Evolutionary conservation across 768 basidiomycete species (phyloP).

Genomic region (Lactifluus hygrophoroides): DNA sequence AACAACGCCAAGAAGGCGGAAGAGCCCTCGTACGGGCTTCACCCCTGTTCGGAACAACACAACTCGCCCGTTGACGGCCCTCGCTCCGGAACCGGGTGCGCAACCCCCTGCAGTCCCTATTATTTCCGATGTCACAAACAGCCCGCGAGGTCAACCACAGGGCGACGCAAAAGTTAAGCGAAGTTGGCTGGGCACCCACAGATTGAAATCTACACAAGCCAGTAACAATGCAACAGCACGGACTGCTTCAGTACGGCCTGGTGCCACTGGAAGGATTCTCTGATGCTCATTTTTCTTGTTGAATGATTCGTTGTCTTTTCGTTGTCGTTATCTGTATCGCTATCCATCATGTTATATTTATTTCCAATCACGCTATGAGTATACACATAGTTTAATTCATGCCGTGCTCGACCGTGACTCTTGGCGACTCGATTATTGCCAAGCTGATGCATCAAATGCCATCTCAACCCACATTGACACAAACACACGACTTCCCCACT

Average conservation of each 20-base stretch:
- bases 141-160: slow-evolving; percentile 29
- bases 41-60: slow-evolving; percentile 56
- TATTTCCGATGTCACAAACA: slow-evolving; percentile 61
- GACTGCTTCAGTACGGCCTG: slow-evolving; percentile 9
- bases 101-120: slow-evolving; percentile 30
- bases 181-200: slow-evolving; percentile 11
- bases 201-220: slow-evolving; percentile 5
- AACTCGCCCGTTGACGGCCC: slow-evolving; percentile 31
- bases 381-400: not conserved
- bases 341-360: slow-evolving; percentile 17
- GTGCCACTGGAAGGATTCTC: slow-evolving; percentile 4
- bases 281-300: not conserved
- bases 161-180: slow-evolving; percentile 12
- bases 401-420: not conserved
- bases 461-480: not conserved
- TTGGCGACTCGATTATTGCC: not conserved
- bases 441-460: not conserved
- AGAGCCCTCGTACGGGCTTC: slow-evolving; percentile 57
- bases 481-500: not conserved
- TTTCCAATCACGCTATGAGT: not conserved
- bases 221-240: not conserved
- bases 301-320: too few relatives aligned
- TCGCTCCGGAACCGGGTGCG: slow-evolving; percentile 40
- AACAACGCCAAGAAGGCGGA: slow-evolving; percentile 54
- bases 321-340: slow-evolving; percentile 6